Percentiles rank a stretch among this genome's conserved stretches.
phyloP scores from a whole-genome alignment of 2,329 filamentous ascomycete genomes.

The Blastomyces emzantsi region DNA sequence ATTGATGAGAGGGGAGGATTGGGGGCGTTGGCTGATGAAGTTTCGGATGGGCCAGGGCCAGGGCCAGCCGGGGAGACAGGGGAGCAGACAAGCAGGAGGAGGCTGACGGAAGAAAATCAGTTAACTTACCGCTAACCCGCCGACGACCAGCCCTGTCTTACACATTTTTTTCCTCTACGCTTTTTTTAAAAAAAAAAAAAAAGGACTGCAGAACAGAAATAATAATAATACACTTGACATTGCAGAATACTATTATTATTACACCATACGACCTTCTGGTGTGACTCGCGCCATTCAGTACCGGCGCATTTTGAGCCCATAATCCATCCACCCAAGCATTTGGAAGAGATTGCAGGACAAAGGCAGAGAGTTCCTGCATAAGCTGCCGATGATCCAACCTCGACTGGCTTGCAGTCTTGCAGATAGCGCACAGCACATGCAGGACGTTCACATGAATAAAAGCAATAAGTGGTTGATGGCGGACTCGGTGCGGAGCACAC shows the following conservation, averaged over 20 bases:
- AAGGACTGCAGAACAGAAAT: too few relatives aligned
- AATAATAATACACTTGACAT: too few relatives aligned
- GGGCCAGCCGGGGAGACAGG: background rate
- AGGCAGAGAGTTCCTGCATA: background rate
- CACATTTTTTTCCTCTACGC: too few relatives aligned
- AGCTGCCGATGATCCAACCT: background rate
- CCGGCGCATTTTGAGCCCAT: too few relatives aligned
- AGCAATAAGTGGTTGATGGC: too few relatives aligned
- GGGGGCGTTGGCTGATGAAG: background rate
- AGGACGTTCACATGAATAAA: background rate
- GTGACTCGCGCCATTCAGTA: too few relatives aligned
- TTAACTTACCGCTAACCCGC: background rate
- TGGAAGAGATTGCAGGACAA: background rate
- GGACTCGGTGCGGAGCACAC: too few relatives aligned
- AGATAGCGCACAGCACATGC: background rate
- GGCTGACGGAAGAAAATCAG: too few relatives aligned
- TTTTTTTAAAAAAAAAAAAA: too few relatives aligned
- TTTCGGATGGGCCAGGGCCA: background rate
- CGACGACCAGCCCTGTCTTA: background rate
- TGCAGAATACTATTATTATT: too few relatives aligned
- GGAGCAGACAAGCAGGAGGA: too few relatives aligned
- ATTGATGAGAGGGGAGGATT: background rate
- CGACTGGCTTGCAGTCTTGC: background rate
- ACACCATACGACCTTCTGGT: too few relatives aligned
- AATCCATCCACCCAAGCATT: background rate